These are phyloP conservation scores for Echites panduratus DNA, from an alignment of 257 asterid species.

Conservation along the genomic window DNA sequence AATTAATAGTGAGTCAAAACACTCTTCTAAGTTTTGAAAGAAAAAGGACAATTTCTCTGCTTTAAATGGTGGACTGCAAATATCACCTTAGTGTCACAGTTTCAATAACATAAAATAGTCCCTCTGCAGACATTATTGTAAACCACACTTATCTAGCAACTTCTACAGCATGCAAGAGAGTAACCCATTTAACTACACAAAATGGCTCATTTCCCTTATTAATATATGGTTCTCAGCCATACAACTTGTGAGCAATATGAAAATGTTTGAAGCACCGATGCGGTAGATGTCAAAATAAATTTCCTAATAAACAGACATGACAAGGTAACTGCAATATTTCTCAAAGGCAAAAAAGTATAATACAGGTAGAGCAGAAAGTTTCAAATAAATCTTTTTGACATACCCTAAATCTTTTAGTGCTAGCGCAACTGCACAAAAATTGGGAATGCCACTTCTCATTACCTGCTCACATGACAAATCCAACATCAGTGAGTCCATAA, in stretches of 20 bases:
- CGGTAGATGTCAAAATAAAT: background rate
- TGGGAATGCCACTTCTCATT: constrained; percentile 88
- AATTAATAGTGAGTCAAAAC: background rate
- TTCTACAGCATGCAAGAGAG: background rate
- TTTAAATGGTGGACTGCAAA: background rate
- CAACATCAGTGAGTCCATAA: background rate
- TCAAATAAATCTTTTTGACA: constrained; percentile 22
- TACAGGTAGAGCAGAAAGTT: background rate
- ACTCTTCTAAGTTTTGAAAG: background rate
- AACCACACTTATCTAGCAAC: background rate
- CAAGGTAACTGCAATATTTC: background rate
- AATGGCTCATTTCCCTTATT: background rate
- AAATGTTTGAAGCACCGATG: background rate
- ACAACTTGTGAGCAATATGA: background rate
- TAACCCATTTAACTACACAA: background rate
- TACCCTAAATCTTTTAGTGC: constrained; percentile 91
- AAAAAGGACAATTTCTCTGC: background rate
- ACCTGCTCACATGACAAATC: constrained; percentile 54
- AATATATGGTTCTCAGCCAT: background rate
- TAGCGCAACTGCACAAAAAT: constrained; percentile 97
- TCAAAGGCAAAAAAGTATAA: background rate
- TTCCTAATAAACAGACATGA: background rate
- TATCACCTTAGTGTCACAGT: background rate
- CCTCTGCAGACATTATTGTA: background rate
- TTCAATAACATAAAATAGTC: background rate